phyloP scores from a whole-genome alignment of 345 rosid species.

The Sisymbrium altissimum region DNA sequence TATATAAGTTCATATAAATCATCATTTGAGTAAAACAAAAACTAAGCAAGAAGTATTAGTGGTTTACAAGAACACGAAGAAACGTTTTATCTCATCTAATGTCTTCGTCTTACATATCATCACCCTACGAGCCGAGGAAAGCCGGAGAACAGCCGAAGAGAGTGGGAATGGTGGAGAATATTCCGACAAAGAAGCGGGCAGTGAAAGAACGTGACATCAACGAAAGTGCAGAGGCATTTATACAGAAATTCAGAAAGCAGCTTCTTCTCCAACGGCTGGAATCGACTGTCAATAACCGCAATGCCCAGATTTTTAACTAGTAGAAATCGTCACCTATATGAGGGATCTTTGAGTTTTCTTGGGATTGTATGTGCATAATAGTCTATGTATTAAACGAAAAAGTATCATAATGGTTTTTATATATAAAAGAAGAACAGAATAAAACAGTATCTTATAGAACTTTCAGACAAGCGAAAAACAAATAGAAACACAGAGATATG shows the following conservation, averaged over 20 bases:
- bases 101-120: constrained; percentile 13
- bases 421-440: neutral
- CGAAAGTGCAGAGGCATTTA: constrained; percentile 74
- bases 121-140: constrained; percentile 20
- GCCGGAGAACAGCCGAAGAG: constrained; percentile 6
- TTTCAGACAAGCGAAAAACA: constrained; percentile 11
- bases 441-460: constrained; percentile 2
- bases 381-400: constrained; percentile 13
- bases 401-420: neutral
- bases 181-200: constrained; percentile 6
- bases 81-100: constrained; percentile 14
- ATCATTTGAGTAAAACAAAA: constrained; percentile 6
- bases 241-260: constrained; percentile 59
- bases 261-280: constrained; percentile 66
- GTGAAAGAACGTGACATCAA: constrained; percentile 47
- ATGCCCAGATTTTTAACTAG: neutral
- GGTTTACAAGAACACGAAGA: constrained; percentile 3
- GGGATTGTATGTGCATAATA: constrained; percentile 2
- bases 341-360: neutral
- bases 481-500: constrained; percentile 2
- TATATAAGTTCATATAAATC: constrained; percentile 5
- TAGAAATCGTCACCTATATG: neutral
- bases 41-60: neutral
- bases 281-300: constrained; percentile 39
- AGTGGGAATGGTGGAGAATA: neutral